Evolutionary conservation across 1,139 yeast genomes (phyloP), one percentile per base, ranked within the genome.

Genomic region (Groenewaldozyma auringiensis): DNA sequence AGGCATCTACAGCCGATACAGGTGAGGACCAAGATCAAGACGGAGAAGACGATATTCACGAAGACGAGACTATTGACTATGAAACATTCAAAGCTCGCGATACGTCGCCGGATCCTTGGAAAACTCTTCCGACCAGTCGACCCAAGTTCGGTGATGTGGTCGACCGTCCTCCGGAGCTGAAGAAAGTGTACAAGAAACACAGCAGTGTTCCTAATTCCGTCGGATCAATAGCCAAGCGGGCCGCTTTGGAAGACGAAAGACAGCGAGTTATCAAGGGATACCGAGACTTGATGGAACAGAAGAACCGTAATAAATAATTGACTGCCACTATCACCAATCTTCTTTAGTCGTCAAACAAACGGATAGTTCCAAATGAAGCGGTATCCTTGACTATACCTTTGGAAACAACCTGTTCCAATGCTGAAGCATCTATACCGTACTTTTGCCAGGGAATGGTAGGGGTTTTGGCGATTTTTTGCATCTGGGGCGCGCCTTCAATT

Each of bases 91-190:
- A 50, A 44, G 47, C 50, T 9, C 49, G 69, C 16, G 65, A 61
- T 16, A 43, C 55, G 3, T 64, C 68, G 3, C 70, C 70, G 1
- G 72, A 68, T 50, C 70, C 71, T 1, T 68, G 70, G 70, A 66
- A 65, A 3, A 55, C 53, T 14, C 51, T 68, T 21, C 60, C 64
- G 34, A 49, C 60, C 29, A 50, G 48, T n/a, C 42, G 47, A 32
- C 69, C 72, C 31, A 66, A 66, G 53, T 68, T 68, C 46, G 70
- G 70, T 6, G 72, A 68, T 29, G 66, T 66, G 2, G 72, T 63
- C 0, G 70, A 66, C 37, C 55, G 66, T 13, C 72, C 72, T 3
- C 72, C 72, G 1, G 65, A 61, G 43, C 58, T 68, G 39, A 63
- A 57, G 9, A 49, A 56, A 20, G 62, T 68, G 4, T 53, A 58